These are phyloP conservation scores for Plasmodium gaboni DNA, from an alignment of 169 alveolate species.

Conservation along the genomic window DNA sequence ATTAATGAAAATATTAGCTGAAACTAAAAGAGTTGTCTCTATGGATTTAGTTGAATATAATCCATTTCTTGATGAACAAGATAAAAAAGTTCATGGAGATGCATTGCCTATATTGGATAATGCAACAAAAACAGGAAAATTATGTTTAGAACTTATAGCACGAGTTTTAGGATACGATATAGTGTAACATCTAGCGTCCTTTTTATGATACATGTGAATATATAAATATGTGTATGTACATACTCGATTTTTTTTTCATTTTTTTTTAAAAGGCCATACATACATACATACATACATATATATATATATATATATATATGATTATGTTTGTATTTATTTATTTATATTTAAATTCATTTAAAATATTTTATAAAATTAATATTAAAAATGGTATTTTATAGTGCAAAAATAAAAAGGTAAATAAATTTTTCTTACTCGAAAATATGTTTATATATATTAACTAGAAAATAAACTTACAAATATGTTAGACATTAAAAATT, in stretches of 20 bases:
- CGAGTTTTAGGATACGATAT: constrained; percentile 52
- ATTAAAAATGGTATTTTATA: too few relatives aligned
- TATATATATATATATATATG: constrained; percentile 1
- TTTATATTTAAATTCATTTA: background rate
- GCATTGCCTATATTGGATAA: constrained; percentile 35
- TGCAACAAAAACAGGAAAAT: constrained; percentile 65
- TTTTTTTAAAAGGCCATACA: background rate
- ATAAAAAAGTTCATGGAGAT: constrained; percentile 42
- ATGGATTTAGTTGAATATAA: constrained; percentile 70
- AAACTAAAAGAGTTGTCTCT: constrained; percentile 69
- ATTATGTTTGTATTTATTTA: background rate
- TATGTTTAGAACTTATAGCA: constrained; percentile 66
- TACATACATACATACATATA: background rate
- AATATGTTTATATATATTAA: too few relatives aligned
- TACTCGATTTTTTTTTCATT: too few relatives aligned
- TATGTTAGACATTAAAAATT: too few relatives aligned
- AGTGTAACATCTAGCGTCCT: background rate
- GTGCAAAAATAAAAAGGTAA: too few relatives aligned
- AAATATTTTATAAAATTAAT: too few relatives aligned
- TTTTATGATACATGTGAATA: too few relatives aligned
- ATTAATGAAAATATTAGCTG: constrained; percentile 74
- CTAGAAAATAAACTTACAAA: too few relatives aligned
- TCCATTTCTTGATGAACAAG: constrained; percentile 46
- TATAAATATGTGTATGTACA: too few relatives aligned
- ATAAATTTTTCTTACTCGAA: too few relatives aligned